Conservation (phyloP, 192 early-diverging fungal species). For the Coemansia sp. region DNA sequence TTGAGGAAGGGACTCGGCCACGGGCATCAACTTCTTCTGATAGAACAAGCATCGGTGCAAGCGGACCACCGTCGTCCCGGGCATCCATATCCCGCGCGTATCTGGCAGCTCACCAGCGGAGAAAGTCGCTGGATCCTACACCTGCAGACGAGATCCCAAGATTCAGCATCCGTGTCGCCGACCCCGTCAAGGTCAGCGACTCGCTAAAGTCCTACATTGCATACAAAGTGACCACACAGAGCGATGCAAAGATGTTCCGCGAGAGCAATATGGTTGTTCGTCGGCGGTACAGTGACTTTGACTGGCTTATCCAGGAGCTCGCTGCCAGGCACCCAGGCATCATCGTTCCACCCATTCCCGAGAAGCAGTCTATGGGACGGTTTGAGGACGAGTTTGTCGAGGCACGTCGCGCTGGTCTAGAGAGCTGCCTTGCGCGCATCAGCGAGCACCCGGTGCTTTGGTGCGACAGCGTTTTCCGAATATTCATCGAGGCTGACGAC, state of each 20-base stretch:
- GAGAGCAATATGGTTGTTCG: constrained; percentile 77
- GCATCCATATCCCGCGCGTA: constrained; percentile 23
- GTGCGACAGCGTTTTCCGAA: constrained; percentile 75
- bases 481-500: constrained; percentile 87
- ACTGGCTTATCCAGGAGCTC: constrained; percentile 90
- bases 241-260: constrained; percentile 74
- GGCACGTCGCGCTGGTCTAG: constrained; percentile 76
- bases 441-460: constrained; percentile 80
- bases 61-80: constrained; percentile 14
- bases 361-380: constrained; percentile 88
- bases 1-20: constrained; percentile 24
- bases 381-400: constrained; percentile 98
- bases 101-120: constrained; percentile 42
- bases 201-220: constrained; percentile 83
- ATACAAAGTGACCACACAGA: constrained; percentile 87
- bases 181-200: constrained; percentile 90
- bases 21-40: constrained; percentile 14
- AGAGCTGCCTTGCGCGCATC: constrained; percentile 81
- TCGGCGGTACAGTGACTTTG: constrained; percentile 90
- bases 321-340: constrained; percentile 78
- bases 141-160: constrained; percentile 52
- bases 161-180: constrained; percentile 72
- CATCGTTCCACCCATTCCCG: constrained; percentile 90
- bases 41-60: neutral
- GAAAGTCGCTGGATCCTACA: constrained; percentile 44